A percentile compares a stretch with the other conserved stretches of the same genome.
Conservation (phyloP, 192 early-diverging fungal genomes). For the Geranomyces variabilis region DNA sequence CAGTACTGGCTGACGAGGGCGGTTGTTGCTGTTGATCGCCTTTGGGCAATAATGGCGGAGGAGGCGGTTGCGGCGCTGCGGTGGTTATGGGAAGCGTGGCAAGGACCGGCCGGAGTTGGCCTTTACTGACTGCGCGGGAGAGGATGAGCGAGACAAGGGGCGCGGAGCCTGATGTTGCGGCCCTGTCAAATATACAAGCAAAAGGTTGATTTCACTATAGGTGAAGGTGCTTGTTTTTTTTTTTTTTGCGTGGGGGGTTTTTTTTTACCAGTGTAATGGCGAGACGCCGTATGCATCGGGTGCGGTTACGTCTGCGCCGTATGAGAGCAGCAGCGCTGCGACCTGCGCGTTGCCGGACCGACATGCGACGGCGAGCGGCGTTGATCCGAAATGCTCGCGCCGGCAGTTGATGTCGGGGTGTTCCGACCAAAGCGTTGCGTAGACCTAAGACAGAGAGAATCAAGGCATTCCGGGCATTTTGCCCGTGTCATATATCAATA, state of each 20-base stretch:
- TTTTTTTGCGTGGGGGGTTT: neutral
- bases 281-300: constrained; percentile 28
- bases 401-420: constrained; percentile 24
- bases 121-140: neutral
- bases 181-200: constrained; percentile 9
- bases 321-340: constrained; percentile 16
- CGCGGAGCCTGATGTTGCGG: constrained; percentile 19
- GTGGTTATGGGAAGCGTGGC: neutral
- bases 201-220: no score
- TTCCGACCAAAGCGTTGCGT: constrained; percentile 22
- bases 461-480: constrained; percentile 3
- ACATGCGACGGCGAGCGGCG: constrained; percentile 31
- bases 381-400: constrained; percentile 21
- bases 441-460: constrained; percentile 21
- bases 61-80: neutral
- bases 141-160: constrained; percentile 19
- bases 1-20: no score
- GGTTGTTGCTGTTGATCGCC: neutral
- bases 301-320: constrained; percentile 23
- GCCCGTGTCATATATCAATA: neutral
- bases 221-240: no score
- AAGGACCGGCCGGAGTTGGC: constrained; percentile 1
- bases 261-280: constrained; percentile 29
- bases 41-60: neutral
- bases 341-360: constrained; percentile 20